phyloP scores from a whole-genome alignment of 2,329 filamentous ascomycete genomes.

The Microdochium paspali region DNA sequence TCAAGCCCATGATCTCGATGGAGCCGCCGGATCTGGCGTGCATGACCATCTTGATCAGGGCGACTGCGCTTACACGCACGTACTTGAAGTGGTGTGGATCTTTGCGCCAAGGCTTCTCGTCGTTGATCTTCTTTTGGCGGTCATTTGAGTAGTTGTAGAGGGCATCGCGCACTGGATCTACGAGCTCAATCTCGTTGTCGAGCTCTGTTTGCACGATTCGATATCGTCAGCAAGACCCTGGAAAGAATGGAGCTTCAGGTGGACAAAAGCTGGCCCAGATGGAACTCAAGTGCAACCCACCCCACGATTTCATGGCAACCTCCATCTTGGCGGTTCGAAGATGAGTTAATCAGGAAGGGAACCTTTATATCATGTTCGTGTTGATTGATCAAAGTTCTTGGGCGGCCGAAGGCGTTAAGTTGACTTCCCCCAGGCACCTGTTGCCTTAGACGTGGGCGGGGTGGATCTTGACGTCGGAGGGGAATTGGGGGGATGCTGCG shows the following conservation, averaged over 20 bases:
- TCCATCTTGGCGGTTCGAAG: conserved; percentile 32
- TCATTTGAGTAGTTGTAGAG: conserved; percentile 75
- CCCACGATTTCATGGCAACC: conserved; percentile 50
- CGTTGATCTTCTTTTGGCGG: conserved; percentile 57
- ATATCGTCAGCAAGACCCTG: conserved; percentile 6
- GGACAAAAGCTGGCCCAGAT: too few relatives aligned
- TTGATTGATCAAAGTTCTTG: too few relatives aligned
- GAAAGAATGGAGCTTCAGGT: not conserved
- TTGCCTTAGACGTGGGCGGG: conserved; percentile 4
- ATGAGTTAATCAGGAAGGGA: too few relatives aligned
- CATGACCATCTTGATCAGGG: conserved; percentile 98
- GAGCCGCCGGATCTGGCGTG: conserved; percentile 90
- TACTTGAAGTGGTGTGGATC: conserved; percentile 86
- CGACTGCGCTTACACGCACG: conserved; percentile 87
- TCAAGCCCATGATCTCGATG: conserved; percentile 94
- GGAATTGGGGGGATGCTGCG: not conserved
- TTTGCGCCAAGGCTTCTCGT: conserved; percentile 62
- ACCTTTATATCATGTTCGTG: not conserved
- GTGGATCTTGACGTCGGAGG: conserved; percentile 2
- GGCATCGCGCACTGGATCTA: conserved; percentile 80
- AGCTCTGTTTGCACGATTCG: conserved; percentile 50
- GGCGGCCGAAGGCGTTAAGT: not conserved
- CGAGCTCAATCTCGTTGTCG: conserved; percentile 74
- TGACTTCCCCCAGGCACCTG: not conserved
- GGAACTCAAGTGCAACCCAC: conserved; percentile 24